Evolutionary conservation across 208 protist species (phyloP).

Genomic region (Acanthamoeba healyi): DNA sequence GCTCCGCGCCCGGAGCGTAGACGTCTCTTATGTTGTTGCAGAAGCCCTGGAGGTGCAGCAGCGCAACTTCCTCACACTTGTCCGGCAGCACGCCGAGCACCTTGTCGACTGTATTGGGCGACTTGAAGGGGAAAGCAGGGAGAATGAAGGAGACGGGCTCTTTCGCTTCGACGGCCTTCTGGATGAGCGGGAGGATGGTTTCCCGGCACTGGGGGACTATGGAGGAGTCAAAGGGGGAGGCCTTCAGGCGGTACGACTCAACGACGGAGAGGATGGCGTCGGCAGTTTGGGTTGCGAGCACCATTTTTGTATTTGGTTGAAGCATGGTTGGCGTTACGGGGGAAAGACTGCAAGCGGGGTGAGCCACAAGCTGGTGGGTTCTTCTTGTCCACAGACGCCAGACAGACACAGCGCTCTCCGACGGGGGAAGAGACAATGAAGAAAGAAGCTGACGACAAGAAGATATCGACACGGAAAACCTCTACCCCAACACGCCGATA

Average conservation of each 20-base stretch:
- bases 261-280: background rate
- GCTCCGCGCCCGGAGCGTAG: constrained; percentile 2
- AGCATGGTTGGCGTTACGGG: background rate
- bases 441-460: background rate
- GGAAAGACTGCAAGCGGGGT: background rate
- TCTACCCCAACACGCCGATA: background rate
- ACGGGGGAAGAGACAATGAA: background rate
- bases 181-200: background rate
- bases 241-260: constrained; percentile 4
- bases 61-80: constrained; percentile 23
- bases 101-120: constrained; percentile 47
- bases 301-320: background rate
- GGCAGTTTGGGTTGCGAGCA: background rate
- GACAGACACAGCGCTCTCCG: background rate
- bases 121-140: constrained; percentile 68
- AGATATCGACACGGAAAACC: background rate
- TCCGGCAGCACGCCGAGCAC: constrained; percentile 65
- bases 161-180: background rate
- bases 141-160: constrained; percentile 16
- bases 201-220: background rate
- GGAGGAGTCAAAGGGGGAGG: background rate
- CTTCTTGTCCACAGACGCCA: background rate
- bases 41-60: constrained; percentile 40
- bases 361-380: background rate
- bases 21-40: constrained; percentile 32